Base-by-base conservation (phyloP, 2,329 filamentous ascomycete genomes). In the Thielaviopsis punctulata region DNA sequence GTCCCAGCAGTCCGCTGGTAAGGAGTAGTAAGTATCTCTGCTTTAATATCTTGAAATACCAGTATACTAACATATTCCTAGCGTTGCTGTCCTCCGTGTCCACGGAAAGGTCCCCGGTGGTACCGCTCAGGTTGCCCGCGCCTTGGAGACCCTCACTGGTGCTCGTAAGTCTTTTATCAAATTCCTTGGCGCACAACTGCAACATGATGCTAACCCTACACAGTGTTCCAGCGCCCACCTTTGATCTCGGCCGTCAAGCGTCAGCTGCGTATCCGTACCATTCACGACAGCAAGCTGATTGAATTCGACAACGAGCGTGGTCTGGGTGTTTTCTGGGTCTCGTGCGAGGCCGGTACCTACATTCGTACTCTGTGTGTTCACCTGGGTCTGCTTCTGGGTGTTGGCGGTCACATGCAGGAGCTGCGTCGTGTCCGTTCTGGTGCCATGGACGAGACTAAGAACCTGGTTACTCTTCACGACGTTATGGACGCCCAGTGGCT, bases 291-390 rank as follows among this genome's bases (percentile, higher is more conserved):
- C 79, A 94, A 93, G 73, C 76, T 96, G 52, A 80, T 87, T 65
- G 92, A 98, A 73, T 98, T 96, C 65, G 92, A 98, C 73, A 96
- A 98, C 65, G 90, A 96, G 63, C 82, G 92, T 62, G 89, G 96
- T 68, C 78, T 98, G 36, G 92, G 86, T 68, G 90, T 96, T 53
- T 98, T 98, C 78, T 96, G 92, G 90, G 92, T 96, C 61, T 94
- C 87, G 70, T 98, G 92, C 69, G 92, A 98, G 71, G 56, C 88
- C 54, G 92, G 92, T 66, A 98, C 92, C 58, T 98, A 98, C 69
- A 96, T 98, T 66, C 86, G 92, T 74, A 98, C 92, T 36, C 81
- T 98, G 47, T 96, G 92, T 69, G 90, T 96, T 44, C 92, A 96
- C 71, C 69, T 98, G 59, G 86, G 86, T 68, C 70, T 80, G 54